phyloP scores from a whole-genome alignment of 1,284 basidiomycete genomes.

The Boletus smithii region DNA sequence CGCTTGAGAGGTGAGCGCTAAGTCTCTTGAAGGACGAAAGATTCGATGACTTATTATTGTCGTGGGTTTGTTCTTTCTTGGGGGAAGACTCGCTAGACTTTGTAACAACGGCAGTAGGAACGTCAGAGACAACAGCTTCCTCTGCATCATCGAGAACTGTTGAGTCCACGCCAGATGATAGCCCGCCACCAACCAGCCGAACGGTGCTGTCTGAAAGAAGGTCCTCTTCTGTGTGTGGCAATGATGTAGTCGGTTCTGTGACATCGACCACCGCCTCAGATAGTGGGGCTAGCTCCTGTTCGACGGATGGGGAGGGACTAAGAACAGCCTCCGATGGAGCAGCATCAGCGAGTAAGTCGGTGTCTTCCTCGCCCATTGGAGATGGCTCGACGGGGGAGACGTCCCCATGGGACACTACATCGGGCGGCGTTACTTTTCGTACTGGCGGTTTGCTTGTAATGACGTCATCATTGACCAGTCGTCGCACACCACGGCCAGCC shows the following conservation, averaged over 20 bases:
- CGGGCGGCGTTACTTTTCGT: conserved; percentile 6
- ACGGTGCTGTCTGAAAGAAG: conserved; percentile 41
- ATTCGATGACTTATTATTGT: conserved; percentile 51
- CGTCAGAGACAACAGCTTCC: conserved; percentile 26
- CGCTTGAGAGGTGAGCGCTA: conserved; percentile 34
- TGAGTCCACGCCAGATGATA: conserved; percentile 35
- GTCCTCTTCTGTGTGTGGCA: conserved; percentile 6
- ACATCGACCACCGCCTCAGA: not conserved
- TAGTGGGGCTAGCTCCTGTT: conserved; percentile 3
- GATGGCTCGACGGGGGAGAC: conserved; percentile 13
- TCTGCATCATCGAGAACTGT: conserved; percentile 27
- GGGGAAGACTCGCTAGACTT: conserved; percentile 11
- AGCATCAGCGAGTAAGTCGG: conserved; percentile 47
- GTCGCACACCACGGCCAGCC: conserved; percentile 45
- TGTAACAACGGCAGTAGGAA: conserved; percentile 22
- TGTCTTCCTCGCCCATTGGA: conserved; percentile 32
- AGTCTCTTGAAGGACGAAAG: conserved; percentile 56
- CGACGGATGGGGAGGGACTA: conserved; percentile 13
- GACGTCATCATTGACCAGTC: conserved; percentile 19
- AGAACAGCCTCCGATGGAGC: conserved; percentile 35
- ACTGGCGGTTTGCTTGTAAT: conserved; percentile 3
- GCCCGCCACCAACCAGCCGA: conserved; percentile 54
- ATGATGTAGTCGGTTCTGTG: conserved; percentile 8
- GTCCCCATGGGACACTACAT: conserved; percentile 2
- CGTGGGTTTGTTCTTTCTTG: conserved; percentile 36